A percentile compares a stretch with the other conserved stretches of the same genome.
These are phyloP conservation scores for Elsinoe necatrix DNA, from an alignment of 2,329 filamentous ascomycete species.

Conservation along the genomic window DNA sequence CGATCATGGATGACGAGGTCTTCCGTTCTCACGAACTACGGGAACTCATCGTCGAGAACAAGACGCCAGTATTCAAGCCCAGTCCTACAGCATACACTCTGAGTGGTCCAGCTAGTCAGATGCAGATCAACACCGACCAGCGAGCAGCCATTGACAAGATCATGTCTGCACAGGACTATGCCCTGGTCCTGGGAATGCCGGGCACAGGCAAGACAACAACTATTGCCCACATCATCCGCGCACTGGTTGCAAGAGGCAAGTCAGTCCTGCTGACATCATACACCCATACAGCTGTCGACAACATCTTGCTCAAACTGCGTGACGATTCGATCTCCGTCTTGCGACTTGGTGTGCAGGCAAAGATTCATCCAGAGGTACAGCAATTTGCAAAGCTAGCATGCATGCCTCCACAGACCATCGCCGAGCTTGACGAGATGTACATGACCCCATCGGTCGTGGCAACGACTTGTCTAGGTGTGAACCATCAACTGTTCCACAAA, in stretches of 20 bases:
- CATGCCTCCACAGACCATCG: constrained; percentile 64
- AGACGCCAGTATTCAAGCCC: constrained; percentile 63
- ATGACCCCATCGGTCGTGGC: constrained; percentile 82
- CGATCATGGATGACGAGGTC: constrained; percentile 75
- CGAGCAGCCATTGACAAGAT: constrained; percentile 82
- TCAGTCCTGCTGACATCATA: constrained; percentile 90
- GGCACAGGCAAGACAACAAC: constrained; percentile 98
- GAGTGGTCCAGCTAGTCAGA: constrained; percentile 44
- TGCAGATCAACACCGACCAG: constrained; percentile 78
- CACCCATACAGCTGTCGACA: constrained; percentile 96
- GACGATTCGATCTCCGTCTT: constrained; percentile 59
- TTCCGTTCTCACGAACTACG: constrained; percentile 65
- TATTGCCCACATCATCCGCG: constrained; percentile 92
- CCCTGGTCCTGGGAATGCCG: constrained; percentile 95
- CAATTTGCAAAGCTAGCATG: constrained; percentile 74
- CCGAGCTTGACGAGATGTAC: constrained; percentile 76
- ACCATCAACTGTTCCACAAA: constrained; percentile 78
- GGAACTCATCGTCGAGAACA: constrained; percentile 69
- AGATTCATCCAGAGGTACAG: constrained; percentile 80
- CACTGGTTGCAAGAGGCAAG: constrained; percentile 79
- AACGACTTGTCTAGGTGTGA: constrained; percentile 88
- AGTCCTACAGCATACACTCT: constrained; percentile 56
- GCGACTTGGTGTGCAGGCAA: constrained; percentile 74
- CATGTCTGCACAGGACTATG: constrained; percentile 91
- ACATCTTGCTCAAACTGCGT: constrained; percentile 87